These are phyloP conservation scores for Macrolepiota dolichaula DNA, from an alignment of 768 basidiomycete genomes.

Conservation along the genomic window DNA sequence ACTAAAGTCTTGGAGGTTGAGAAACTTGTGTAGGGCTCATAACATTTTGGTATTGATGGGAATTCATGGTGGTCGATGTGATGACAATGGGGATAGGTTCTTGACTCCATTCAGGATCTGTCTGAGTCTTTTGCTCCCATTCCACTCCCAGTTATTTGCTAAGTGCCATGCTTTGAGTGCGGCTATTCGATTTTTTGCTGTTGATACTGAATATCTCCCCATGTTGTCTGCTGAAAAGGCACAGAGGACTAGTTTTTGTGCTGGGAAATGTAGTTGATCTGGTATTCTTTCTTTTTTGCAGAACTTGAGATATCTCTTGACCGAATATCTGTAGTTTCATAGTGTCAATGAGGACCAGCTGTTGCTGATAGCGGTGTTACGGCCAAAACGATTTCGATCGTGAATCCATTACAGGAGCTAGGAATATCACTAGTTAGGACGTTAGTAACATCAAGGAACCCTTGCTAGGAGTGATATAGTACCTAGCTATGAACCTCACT, in stretches of 20 bases:
- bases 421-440: no score
- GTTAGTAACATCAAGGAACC: no score
- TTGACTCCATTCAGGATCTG: constrained; percentile 10
- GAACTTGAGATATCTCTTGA: constrained; percentile 29
- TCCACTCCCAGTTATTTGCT: constrained; percentile 28
- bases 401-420: no score
- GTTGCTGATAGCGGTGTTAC: not conserved
- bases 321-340: constrained; percentile 25
- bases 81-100: not conserved
- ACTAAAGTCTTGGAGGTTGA: constrained; percentile 21
- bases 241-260: constrained; percentile 21
- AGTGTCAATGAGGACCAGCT: constrained; percentile 4
- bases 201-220: constrained; percentile 13
- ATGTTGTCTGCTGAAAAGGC: constrained; percentile 21
- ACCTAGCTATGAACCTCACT: no score
- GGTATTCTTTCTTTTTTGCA: constrained; percentile 24
- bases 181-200: constrained; percentile 26
- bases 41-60: not conserved
- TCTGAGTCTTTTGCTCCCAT: constrained; percentile 23
- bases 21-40: not conserved
- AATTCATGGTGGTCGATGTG: not conserved
- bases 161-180: constrained; percentile 32
- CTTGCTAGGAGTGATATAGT: no score
- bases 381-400: no score
- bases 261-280: constrained; percentile 24